Evolutionary conservation across 208 protist species (phyloP).

Genomic region (Phytomonas francai): DNA sequence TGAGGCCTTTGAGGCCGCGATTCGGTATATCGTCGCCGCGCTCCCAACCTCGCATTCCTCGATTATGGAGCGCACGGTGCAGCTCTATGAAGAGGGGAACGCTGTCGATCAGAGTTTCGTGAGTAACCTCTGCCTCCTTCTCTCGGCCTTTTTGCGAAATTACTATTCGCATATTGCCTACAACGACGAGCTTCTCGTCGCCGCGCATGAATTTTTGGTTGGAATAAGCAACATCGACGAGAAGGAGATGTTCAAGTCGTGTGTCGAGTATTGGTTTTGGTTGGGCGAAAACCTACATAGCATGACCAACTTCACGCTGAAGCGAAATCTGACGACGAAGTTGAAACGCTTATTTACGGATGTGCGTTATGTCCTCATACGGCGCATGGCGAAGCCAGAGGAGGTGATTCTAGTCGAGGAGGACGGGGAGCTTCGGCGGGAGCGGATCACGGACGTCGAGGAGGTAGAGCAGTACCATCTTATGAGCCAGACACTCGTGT

Average conservation of each 20-base stretch:
- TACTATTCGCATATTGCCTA: slow-evolving; percentile 89
- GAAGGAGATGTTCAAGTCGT: slow-evolving; percentile 98
- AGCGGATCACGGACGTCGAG: slow-evolving; percentile 96
- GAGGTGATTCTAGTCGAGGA: slow-evolving; percentile 99
- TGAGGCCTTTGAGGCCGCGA: slow-evolving; percentile 48
- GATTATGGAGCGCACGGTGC: slow-evolving; percentile 40
- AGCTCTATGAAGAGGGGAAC: slow-evolving; percentile 54
- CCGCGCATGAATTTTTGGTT: slow-evolving; percentile 89
- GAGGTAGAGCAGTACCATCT: slow-evolving; percentile 96
- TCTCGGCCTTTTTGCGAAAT: slow-evolving; percentile 90
- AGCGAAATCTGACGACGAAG: slow-evolving; percentile 54
- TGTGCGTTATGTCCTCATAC: slow-evolving; percentile 94
- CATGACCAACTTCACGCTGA: slow-evolving; percentile 29
- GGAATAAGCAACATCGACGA: slow-evolving; percentile 95
- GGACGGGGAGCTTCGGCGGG: slow-evolving; percentile 95
- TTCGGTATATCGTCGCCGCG: slow-evolving; percentile 55
- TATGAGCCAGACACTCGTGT: slow-evolving; percentile 96
- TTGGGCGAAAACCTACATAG: slow-evolving; percentile 67
- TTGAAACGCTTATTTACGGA: slow-evolving; percentile 71
- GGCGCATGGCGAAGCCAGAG: slow-evolving; percentile 98
- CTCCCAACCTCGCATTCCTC: slow-evolving; percentile 69
- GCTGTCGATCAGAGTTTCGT: slow-evolving; percentile 86
- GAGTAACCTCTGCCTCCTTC: slow-evolving; percentile 82
- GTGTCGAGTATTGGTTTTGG: slow-evolving; percentile 98
- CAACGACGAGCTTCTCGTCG: slow-evolving; percentile 62